These are phyloP conservation scores for Argentina anserina DNA, from an alignment of 306 rosid species.

Conservation along the genomic window DNA sequence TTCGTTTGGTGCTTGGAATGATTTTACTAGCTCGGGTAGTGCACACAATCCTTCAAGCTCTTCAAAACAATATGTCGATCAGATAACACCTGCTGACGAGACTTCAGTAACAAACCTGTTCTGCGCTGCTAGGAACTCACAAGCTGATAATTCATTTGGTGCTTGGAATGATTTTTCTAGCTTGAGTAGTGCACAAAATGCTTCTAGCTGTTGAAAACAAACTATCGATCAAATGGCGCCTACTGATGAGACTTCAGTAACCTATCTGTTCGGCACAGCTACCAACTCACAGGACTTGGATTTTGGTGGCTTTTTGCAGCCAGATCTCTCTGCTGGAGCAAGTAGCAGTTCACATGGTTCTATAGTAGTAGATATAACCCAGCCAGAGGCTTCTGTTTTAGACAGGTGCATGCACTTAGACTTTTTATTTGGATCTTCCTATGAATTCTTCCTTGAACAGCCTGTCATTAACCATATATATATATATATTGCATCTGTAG, in stretches of 20 bases:
- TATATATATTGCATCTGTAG: constrained; percentile 41
- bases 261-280: constrained; percentile 37
- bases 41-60: constrained; percentile 39
- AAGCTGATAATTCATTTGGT: constrained; percentile 41
- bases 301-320: constrained; percentile 39
- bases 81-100: constrained; percentile 29
- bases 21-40: constrained; percentile 43
- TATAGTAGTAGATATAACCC: constrained; percentile 26
- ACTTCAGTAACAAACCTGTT: constrained; percentile 40
- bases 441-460: background rate
- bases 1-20: constrained; percentile 63
- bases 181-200: constrained; percentile 35
- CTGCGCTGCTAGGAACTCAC: constrained; percentile 33
- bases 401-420: constrained; percentile 46
- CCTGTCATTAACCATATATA: constrained; percentile 3
- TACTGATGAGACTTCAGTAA: constrained; percentile 39
- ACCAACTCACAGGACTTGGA: constrained; percentile 36
- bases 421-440: constrained; percentile 8
- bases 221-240: constrained; percentile 21
- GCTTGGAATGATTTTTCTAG: constrained; percentile 56
- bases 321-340: constrained; percentile 42
- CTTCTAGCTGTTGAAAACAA: constrained; percentile 43
- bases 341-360: constrained; percentile 36
- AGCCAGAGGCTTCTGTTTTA: constrained; percentile 36
- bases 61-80: constrained; percentile 33